Conservation (phyloP, 768 basidiomycete species). For the Tephrocybe rancida region DNA sequence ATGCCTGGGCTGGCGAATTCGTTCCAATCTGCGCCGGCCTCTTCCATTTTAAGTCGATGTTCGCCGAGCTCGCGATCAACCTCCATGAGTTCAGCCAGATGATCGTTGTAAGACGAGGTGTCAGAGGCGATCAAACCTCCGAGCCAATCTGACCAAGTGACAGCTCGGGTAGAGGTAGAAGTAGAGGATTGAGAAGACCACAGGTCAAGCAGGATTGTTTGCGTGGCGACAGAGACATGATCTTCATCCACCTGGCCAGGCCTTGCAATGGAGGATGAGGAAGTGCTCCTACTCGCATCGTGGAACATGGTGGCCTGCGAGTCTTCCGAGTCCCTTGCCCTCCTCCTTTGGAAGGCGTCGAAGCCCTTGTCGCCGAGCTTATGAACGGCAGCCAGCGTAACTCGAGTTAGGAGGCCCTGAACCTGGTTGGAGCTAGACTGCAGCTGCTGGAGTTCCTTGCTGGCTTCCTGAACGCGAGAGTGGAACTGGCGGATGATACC, state of each 20-base stretch:
- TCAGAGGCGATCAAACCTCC: constrained; percentile 30
- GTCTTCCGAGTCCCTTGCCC: constrained; percentile 66
- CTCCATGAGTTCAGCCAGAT: constrained; percentile 27
- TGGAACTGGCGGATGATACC: constrained; percentile 54
- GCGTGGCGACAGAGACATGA: constrained; percentile 26
- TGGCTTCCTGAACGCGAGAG: constrained; percentile 51
- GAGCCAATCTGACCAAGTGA: constrained; percentile 43
- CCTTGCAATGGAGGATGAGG: constrained; percentile 14
- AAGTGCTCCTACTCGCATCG: constrained; percentile 16
- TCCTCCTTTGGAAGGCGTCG: constrained; percentile 29
- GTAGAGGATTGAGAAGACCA: constrained; percentile 3
- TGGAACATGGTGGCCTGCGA: constrained; percentile 56
- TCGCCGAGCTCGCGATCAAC: constrained; percentile 29
- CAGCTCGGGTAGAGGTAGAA: constrained; percentile 14
- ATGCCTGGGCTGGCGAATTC: constrained; percentile 19
- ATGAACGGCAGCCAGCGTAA: constrained; percentile 46
- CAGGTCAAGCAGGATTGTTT: constrained; percentile 28
- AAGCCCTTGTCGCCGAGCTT: constrained; percentile 40
- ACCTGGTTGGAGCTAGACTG: constrained; percentile 47
- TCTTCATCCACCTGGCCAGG: constrained; percentile 15
- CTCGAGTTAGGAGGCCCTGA: constrained; percentile 43
- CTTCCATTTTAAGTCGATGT: constrained; percentile 21
- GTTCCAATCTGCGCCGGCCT: constrained; percentile 15
- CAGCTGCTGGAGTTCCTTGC: constrained; percentile 49
- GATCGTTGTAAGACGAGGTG: constrained; percentile 32